Evolutionary conservation across 2,329 filamentous ascomycete species (phyloP).

Genomic region (Sodiomyces alkalinus): DNA sequence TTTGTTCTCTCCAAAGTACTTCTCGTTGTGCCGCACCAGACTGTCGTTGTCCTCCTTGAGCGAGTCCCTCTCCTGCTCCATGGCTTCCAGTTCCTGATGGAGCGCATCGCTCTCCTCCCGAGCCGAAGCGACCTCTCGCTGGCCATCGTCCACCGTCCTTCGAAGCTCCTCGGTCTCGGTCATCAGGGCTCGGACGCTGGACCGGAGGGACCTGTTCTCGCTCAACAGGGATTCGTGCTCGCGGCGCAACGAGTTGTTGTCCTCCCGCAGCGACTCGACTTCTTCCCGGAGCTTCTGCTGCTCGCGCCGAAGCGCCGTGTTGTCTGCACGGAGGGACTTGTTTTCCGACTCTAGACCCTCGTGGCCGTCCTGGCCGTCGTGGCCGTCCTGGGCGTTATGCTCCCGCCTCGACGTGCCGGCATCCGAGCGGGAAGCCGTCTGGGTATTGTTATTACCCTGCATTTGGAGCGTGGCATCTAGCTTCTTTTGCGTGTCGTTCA

Average conservation of each 20-base stretch:
- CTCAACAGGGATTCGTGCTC: conserved; percentile 26
- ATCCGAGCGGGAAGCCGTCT: not conserved
- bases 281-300: conserved; percentile 21
- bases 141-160: conserved; percentile 21
- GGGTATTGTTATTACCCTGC: conserved; percentile 20
- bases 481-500: conserved; percentile 25
- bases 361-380: conserved; percentile 17
- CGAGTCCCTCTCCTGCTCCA: conserved; percentile 26
- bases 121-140: conserved; percentile 25
- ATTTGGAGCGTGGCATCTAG: conserved; percentile 24
- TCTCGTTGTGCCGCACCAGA: conserved; percentile 38
- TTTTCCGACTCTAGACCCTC: conserved; percentile 23
- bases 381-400: conserved; percentile 5
- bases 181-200: conserved; percentile 23
- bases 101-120: conserved; percentile 24
- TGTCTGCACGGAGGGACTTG: conserved; percentile 22
- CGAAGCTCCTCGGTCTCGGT: conserved; percentile 29
- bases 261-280: conserved; percentile 23
- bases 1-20: conserved; percentile 39
- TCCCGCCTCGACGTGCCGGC: not conserved
- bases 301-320: conserved; percentile 21
- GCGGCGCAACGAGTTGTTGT: conserved; percentile 24
- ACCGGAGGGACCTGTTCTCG: conserved; percentile 29
- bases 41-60: conserved; percentile 35
- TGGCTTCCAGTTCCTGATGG: conserved; percentile 20